Evolutionary conservation across 345 rosid genomes (phyloP).

Genomic region (Schrenkiella parvula): DNA sequence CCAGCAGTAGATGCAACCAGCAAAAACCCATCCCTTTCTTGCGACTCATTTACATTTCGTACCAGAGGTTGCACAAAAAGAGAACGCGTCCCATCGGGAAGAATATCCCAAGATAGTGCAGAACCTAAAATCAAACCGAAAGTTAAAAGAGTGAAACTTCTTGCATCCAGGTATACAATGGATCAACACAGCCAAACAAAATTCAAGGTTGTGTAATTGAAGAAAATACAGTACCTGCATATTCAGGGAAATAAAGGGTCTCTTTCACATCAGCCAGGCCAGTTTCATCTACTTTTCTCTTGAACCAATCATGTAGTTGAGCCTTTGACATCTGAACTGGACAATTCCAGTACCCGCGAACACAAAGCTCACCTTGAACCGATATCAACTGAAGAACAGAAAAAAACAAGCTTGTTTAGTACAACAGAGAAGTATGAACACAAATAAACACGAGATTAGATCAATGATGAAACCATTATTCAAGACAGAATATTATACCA

Average conservation of each 20-base stretch:
- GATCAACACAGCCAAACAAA: neutral
- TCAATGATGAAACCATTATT: neutral
- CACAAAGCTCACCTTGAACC: conserved; percentile 54
- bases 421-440: neutral
- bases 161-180: neutral
- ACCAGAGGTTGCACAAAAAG: conserved; percentile 58
- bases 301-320: conserved; percentile 57
- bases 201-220: neutral
- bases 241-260: conserved; percentile 64
- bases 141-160: neutral
- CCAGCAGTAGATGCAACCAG: conserved; percentile 69
- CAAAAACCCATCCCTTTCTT: conserved; percentile 49
- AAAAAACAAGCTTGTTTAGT: neutral
- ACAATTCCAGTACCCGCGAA: conserved; percentile 85
- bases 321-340: conserved; percentile 48
- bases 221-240: conserved; percentile 43
- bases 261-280: conserved; percentile 65
- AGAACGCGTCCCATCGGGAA: conserved; percentile 65
- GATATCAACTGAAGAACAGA: conserved; percentile 47
- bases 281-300: conserved; percentile 45
- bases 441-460: neutral
- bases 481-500: conserved; percentile 40
- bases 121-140: conserved; percentile 45
- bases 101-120: conserved; percentile 47
- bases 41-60: conserved; percentile 26